Evolutionary conservation across 371 early-diverging fungal species (phyloP).

Genomic region (Cokeromyces recurvatus): DNA sequence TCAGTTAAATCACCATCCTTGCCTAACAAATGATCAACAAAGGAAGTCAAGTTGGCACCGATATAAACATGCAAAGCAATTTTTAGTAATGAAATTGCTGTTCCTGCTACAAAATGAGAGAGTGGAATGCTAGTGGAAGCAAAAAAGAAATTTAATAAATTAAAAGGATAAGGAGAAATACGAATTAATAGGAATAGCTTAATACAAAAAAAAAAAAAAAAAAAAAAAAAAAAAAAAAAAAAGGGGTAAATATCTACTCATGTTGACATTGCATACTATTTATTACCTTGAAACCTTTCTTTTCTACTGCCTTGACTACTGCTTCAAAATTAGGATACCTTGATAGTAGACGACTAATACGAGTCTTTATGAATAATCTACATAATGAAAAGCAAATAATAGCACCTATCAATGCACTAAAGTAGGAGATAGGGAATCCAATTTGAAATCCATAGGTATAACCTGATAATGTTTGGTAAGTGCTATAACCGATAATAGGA

Average conservation of each 20-base stretch:
- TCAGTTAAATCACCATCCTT: conserved; percentile 46
- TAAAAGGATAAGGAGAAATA: conserved; percentile 76
- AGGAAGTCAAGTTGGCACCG: conserved; percentile 63
- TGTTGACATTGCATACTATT: no score
- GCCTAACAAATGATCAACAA: conserved; percentile 44
- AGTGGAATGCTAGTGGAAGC: conserved; percentile 61
- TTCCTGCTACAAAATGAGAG: conserved; percentile 51
- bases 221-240: not conserved
- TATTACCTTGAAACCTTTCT: conserved; percentile 63
- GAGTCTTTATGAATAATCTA: conserved; percentile 45
- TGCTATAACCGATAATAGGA: conserved; percentile 64
- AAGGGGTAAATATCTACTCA: no score
- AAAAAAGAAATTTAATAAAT: conserved; percentile 65
- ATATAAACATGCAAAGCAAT: conserved; percentile 67
- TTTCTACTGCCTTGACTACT: conserved; percentile 62
- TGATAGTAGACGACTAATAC: conserved; percentile 49
- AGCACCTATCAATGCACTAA: conserved; percentile 55
- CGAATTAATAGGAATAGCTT: conserved; percentile 62
- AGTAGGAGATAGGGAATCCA: conserved; percentile 59
- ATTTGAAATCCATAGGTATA: conserved; percentile 59
- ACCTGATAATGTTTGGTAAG: conserved; percentile 60
- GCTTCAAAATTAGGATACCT: conserved; percentile 51
- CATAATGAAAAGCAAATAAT: conserved; percentile 58
- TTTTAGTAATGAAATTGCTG: conserved; percentile 61
- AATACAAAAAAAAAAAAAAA: conserved; percentile 14